A percentile compares a stretch with the other conserved stretches of the same genome.
phyloP scores from a whole-genome alignment of 139 green algal species.

The Chlorella ohadii region DNA sequence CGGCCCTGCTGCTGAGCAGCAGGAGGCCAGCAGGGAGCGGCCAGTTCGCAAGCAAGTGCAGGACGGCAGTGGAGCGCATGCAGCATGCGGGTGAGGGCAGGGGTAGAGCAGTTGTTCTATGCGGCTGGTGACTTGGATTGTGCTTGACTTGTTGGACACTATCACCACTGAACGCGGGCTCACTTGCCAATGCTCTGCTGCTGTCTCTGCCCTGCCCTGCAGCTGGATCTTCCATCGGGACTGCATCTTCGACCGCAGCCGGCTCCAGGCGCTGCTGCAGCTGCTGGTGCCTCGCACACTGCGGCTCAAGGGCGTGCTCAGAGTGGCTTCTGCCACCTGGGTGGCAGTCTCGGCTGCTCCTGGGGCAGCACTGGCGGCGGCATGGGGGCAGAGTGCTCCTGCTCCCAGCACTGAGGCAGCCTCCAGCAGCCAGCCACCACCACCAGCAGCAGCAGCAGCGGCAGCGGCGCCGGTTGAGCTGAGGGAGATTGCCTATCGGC shows the following conservation, averaged over 20 bases:
- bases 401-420: too few relatives aligned
- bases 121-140: too few relatives aligned
- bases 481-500: constrained; percentile 25
- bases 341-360: constrained; percentile 11
- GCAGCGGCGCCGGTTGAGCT: constrained; percentile 1
- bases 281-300: constrained; percentile 14
- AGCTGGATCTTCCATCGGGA: constrained; percentile 58
- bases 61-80: not conserved
- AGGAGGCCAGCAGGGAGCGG: not conserved
- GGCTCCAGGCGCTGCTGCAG: constrained; percentile 42
- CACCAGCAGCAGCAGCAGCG: constrained; percentile 19
- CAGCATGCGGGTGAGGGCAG: constrained; percentile 25
- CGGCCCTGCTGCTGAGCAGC: not conserved
- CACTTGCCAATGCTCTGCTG: not conserved
- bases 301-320: constrained; percentile 62
- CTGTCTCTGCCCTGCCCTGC: not conserved
- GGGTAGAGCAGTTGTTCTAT: too few relatives aligned
- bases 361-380: too few relatives aligned
- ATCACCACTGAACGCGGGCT: too few relatives aligned
- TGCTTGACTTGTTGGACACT: too few relatives aligned
- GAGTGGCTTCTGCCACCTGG: constrained; percentile 31
- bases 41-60: constrained; percentile 5
- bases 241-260: constrained; percentile 46
- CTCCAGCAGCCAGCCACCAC: too few relatives aligned
- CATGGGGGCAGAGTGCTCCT: too few relatives aligned